phyloP scores from a whole-genome alignment of 345 rosid species.

The Rhodamnia rubescens region DNA sequence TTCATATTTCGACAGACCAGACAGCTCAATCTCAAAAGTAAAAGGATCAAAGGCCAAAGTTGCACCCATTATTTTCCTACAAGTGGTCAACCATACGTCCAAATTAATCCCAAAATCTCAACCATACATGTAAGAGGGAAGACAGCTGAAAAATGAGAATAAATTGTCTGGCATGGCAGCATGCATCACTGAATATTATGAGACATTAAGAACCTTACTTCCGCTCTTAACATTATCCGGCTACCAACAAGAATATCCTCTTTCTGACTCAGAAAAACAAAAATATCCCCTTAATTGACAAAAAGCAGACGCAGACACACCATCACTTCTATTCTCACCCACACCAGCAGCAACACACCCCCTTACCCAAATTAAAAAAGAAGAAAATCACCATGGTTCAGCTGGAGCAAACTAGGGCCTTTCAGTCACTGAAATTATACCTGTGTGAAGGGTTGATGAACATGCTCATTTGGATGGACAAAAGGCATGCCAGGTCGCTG shows the following conservation, averaged over 20 bases:
- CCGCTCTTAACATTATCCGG: background rate
- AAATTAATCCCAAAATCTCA: background rate
- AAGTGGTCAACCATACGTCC: background rate
- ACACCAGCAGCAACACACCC: background rate
- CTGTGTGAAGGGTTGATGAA: conserved; percentile 57
- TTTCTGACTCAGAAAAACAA: background rate
- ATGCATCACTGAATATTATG: background rate
- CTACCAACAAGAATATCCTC: background rate
- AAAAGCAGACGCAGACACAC: background rate
- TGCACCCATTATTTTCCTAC: background rate
- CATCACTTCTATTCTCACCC: background rate
- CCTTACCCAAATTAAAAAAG: background rate
- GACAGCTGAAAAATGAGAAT: background rate
- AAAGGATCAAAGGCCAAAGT: background rate
- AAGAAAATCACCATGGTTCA: background rate
- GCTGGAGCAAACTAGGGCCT: background rate
- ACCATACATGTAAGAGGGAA: background rate
- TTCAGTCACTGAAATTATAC: conserved; percentile 13
- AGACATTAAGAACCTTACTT: background rate
- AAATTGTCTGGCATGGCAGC: background rate
- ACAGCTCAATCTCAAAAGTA: background rate
- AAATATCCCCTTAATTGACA: background rate
- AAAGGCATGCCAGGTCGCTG: conserved; percentile 65
- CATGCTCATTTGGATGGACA: conserved; percentile 44
- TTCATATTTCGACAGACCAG: background rate